These are phyloP conservation scores for Pilatotrama ljubarskyi DNA, from an alignment of 768 basidiomycete species.

Conservation along the genomic window DNA sequence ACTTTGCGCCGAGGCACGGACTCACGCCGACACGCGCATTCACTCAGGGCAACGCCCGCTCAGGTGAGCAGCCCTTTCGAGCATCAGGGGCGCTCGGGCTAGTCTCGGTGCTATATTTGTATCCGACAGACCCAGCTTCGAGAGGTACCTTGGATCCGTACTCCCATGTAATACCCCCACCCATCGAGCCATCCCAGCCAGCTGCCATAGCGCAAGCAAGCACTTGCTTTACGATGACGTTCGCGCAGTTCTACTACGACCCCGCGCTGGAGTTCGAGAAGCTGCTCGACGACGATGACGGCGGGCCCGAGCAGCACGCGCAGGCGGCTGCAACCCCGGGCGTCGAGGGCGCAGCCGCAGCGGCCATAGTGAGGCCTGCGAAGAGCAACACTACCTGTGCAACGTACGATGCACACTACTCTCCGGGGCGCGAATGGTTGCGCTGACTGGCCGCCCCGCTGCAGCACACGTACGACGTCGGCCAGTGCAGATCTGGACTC, in stretches of 20 bases:
- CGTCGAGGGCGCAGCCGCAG: neutral
- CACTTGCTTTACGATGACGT: no score
- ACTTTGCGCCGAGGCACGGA: no score
- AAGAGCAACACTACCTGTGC: neutral
- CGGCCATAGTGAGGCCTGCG: neutral
- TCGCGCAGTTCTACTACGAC: conserved; percentile 21
- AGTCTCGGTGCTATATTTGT: neutral
- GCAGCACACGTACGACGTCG: conserved; percentile 1
- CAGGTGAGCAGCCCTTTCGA: no score
- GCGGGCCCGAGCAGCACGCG: neutral
- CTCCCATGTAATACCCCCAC: neutral
- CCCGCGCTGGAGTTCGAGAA: conserved; percentile 22
- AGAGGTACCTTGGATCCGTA: neutral
- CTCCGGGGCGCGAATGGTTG: no score
- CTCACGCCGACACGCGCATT: no score
- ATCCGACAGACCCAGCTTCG: no score
- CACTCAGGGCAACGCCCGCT: no score
- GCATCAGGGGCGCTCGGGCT: neutral
- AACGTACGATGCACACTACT: neutral
- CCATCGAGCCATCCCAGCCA: no score
- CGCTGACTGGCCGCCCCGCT: neutral
- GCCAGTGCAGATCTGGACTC: neutral
- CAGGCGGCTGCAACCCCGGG: neutral
- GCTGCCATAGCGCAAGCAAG: no score
- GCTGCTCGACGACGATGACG: conserved; percentile 16